A percentile compares a stretch with the other conserved stretches of the same genome.
Evolutionary conservation across 2,329 filamentous ascomycete genomes (phyloP).

Genomic region (Huntiella abstrusa): DNA sequence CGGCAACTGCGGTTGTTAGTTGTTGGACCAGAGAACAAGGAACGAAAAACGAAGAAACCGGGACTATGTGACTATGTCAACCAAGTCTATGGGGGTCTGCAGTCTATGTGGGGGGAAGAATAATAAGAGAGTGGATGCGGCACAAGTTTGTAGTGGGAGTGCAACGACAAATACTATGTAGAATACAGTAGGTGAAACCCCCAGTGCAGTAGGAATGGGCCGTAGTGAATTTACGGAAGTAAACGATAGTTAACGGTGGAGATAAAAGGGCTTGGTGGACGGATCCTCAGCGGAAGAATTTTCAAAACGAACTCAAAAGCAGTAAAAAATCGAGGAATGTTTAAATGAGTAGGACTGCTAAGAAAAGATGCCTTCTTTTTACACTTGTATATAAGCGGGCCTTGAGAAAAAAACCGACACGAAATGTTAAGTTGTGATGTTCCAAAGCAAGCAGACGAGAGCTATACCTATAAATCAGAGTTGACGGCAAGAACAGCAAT

Average conservation of each 20-base stretch:
- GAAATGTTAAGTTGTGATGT: not conserved
- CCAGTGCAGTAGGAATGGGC: no score
- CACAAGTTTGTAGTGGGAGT: no score
- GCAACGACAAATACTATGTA: no score
- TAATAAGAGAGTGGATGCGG: no score
- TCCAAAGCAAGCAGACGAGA: not conserved
- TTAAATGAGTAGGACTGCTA: not conserved
- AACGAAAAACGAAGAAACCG: no score
- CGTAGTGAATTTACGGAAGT: no score
- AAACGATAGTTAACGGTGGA: no score
- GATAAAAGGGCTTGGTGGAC: conserved; percentile 5
- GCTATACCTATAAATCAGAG: not conserved
- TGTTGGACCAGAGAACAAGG: no score
- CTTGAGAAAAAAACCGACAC: not conserved
- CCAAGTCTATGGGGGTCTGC: no score
- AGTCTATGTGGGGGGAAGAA: no score
- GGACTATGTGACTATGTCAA: no score
- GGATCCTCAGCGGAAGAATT: conserved; percentile 11
- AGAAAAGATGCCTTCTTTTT: not conserved
- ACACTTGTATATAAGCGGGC: not conserved
- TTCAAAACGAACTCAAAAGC: not conserved
- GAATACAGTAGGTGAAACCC: not conserved
- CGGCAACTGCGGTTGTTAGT: no score
- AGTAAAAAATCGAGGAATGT: not conserved
- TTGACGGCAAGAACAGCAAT: not conserved